Percentiles rank a stretch among this genome's conserved stretches.
Evolutionary conservation across 2,329 filamentous ascomycete genomes (phyloP).

Genomic region (Metarhizium robertsii): DNA sequence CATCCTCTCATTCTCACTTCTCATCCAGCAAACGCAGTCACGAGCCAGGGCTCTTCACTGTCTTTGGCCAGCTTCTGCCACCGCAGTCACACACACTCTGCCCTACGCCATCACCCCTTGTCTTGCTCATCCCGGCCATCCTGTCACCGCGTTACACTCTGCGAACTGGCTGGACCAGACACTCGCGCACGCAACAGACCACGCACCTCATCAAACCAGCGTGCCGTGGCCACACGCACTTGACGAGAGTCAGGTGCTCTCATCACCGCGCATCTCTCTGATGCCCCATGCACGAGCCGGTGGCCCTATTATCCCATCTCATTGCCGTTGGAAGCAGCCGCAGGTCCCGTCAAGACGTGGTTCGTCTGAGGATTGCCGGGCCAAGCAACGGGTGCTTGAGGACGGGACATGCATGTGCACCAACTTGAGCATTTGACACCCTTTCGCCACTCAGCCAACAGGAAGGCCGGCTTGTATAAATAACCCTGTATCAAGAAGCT

Average conservation of each 20-base stretch:
- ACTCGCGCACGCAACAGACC: background rate
- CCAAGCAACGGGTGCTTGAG: background rate
- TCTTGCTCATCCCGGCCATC: background rate
- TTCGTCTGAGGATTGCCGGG: constrained; percentile 11
- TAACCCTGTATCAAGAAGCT: background rate
- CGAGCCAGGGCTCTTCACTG: background rate
- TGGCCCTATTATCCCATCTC: background rate
- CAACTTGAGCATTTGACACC: background rate
- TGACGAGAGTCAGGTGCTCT: constrained; percentile 2
- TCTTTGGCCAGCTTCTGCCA: constrained; percentile 1
- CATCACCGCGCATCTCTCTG: background rate
- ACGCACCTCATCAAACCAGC: background rate
- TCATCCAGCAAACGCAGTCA: background rate
- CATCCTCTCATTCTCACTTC: background rate
- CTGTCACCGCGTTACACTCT: background rate
- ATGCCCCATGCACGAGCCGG: background rate
- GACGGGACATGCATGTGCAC: constrained; percentile 3
- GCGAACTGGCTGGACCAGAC: background rate
- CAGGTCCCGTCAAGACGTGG: constrained; percentile 15
- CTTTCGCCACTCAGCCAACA: background rate
- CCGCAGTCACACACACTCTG: background rate
- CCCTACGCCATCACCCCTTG: background rate
- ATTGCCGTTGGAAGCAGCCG: background rate
- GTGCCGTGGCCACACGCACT: background rate
- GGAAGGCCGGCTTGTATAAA: background rate